Conservation (phyloP, 495 filamentous ascomycete genomes). For the Copromyces sp. region DNA sequence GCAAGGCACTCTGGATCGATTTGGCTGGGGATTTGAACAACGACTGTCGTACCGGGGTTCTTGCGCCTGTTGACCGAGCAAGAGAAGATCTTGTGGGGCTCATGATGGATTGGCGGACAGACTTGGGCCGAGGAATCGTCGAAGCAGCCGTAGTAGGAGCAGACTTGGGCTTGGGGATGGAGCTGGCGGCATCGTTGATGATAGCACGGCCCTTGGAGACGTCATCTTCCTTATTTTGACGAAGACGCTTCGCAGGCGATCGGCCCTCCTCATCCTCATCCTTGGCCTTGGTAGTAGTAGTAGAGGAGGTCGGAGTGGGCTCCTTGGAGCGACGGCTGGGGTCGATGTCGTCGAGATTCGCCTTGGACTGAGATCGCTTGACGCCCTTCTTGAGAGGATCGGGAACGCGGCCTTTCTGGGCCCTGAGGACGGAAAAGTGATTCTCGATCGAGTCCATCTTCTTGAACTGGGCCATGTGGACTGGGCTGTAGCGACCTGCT, state of each 20-base stretch:
- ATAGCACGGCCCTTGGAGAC: conserved; percentile 43
- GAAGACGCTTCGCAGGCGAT: conserved; percentile 53
- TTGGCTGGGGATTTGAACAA: conserved; percentile 29
- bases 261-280: conserved; percentile 17
- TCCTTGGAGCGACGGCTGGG: conserved; percentile 27
- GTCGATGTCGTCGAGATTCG: conserved; percentile 52
- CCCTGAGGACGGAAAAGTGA: conserved; percentile 71
- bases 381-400: conserved; percentile 42
- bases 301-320: conserved; percentile 22
- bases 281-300: conserved; percentile 26
- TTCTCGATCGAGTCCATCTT: conserved; percentile 94
- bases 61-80: conserved; percentile 52
- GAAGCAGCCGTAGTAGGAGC: conserved; percentile 20
- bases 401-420: conserved; percentile 46
- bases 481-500: conserved; percentile 64
- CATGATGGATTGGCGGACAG: conserved; percentile 44
- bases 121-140: conserved; percentile 30
- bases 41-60: conserved; percentile 29
- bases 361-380: conserved; percentile 46
- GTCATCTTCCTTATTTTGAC: conserved; percentile 49
- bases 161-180: conserved; percentile 34
- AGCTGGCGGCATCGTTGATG: conserved; percentile 36
- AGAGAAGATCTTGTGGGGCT: conserved; percentile 77
- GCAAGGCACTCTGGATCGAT: conserved; percentile 19
- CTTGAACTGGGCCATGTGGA: conserved; percentile 78